Evolutionary conservation across 1,284 basidiomycete genomes (phyloP).

Genomic region (Puccinia polysora): DNA sequence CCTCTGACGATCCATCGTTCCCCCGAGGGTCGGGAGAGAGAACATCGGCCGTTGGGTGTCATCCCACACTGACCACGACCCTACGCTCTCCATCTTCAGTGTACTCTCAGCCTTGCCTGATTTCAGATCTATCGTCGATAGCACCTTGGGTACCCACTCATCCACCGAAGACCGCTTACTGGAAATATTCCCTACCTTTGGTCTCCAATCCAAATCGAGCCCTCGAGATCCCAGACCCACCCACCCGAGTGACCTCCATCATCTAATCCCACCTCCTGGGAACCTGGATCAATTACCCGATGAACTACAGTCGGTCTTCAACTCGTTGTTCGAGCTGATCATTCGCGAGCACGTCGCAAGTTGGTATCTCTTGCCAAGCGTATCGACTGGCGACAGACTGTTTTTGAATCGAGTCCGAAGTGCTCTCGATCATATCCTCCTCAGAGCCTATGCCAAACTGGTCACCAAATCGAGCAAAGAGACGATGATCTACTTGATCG

Average conservation of each 20-base stretch:
- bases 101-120: constrained; percentile 34
- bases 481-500: constrained; percentile 35
- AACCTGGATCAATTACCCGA: constrained; percentile 28
- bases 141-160: constrained; percentile 7
- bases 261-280: not conserved
- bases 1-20: not conserved
- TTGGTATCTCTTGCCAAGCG: constrained; percentile 33
- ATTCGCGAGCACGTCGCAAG: constrained; percentile 23
- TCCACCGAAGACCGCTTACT: constrained; percentile 20
- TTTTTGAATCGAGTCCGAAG: constrained; percentile 29
- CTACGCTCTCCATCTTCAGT: constrained; percentile 11
- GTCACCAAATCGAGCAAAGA: constrained; percentile 35
- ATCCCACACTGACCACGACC: not conserved
- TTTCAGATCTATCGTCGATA: constrained; percentile 35
- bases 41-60: too few species aligned
- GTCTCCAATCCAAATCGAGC: not conserved
- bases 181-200: not conserved
- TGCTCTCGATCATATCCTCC: constrained; percentile 29
- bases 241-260: not conserved
- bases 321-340: constrained; percentile 22
- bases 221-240: not conserved
- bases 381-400: constrained; percentile 34
- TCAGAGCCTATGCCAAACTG: constrained; percentile 21
- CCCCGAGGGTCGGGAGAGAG: not conserved
- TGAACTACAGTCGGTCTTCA: constrained; percentile 1